Percentiles rank a stretch among this genome's conserved stretches.
Evolutionary conservation across 2,329 filamentous ascomycete species (phyloP).

Genomic region (Boeremia exigua): DNA sequence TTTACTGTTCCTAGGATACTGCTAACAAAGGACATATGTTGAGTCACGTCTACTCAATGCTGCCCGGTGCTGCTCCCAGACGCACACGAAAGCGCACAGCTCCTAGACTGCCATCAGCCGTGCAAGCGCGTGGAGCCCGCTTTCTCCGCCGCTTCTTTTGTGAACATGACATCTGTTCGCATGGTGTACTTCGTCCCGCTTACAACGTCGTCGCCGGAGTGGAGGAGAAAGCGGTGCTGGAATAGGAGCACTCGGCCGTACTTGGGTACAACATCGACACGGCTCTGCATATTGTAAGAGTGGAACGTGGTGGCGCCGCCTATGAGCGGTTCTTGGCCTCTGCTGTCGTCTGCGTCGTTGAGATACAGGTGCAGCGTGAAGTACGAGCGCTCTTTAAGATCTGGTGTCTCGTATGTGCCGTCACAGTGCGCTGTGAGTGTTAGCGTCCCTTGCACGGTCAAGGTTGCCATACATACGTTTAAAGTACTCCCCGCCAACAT

Average conservation of each 20-base stretch:
- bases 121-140: background rate
- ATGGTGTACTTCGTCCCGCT: conserved; percentile 62
- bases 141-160: conserved; percentile 30
- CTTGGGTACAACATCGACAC: conserved; percentile 57
- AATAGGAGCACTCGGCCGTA: conserved; percentile 62
- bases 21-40: conserved; percentile 39
- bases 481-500: conserved; percentile 75
- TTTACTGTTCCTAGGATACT: conserved; percentile 46
- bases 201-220: conserved; percentile 62
- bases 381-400: conserved; percentile 57
- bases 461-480: conserved; percentile 46
- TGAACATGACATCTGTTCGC: conserved; percentile 63
- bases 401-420: conserved; percentile 65
- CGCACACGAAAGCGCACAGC: background rate
- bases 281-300: conserved; percentile 35
- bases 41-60: background rate
- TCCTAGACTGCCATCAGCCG: background rate
- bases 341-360: conserved; percentile 50
- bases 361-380: conserved; percentile 65
- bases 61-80: background rate
- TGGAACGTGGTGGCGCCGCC: conserved; percentile 64
- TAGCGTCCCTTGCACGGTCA: conserved; percentile 6
- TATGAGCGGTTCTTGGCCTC: conserved; percentile 45
- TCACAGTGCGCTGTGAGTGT: conserved; percentile 67
- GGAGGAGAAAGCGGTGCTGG: conserved; percentile 60